Base-by-base conservation (phyloP, 2,329 filamentous ascomycete genomes). In the Cladosporium velox region DNA sequence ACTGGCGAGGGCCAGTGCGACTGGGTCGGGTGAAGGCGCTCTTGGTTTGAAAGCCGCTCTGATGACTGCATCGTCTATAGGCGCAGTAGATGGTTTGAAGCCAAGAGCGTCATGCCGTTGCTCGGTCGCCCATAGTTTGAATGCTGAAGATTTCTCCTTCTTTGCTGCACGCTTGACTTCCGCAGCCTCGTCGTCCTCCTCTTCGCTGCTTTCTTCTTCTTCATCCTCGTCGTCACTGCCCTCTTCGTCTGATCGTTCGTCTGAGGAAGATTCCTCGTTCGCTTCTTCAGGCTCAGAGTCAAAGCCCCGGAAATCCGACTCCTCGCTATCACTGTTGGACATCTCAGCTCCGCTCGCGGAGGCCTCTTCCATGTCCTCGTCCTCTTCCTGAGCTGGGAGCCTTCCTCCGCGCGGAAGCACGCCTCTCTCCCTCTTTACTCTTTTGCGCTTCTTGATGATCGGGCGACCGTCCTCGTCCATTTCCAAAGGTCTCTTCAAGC, bases 101-200 rank as follows among this genome's bases (percentile, higher is more conserved):
- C 93, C 93, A 35, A 96, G 82, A 4, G 91, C 90, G 72, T 94
- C 87, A 72, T 97, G 97, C 66, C 93, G 87, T 78, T 95, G 90
- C 72, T 91, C 88, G 34, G 89, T 88, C 24, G 95, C 95, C 95
- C 95, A 99, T 2, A 90, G 86, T 77, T 98, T 98, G 84, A 99
- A 99, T 0, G 92, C 92, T 1, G 87, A 90, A 51, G 84, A 79
- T 26, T 82, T 77, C 65, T 79, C 79, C 69, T 79, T 82, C 59
- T 77, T 77, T 34, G 73, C 75, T 15, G 75, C 74, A 60, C 66
- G 70, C 1, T 81, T 79, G 2, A 72, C 74, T 21, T 75, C 73
- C 10, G 12, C 59, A 4, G 73, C 72, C 24, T 77, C 76, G 14
- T 72, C 72, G 12, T 76, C 73, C 15, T 76, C 71, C 6, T 72